These are phyloP conservation scores for Phallus indusiatus DNA, from an alignment of 768 basidiomycete species.

Conservation along the genomic window DNA sequence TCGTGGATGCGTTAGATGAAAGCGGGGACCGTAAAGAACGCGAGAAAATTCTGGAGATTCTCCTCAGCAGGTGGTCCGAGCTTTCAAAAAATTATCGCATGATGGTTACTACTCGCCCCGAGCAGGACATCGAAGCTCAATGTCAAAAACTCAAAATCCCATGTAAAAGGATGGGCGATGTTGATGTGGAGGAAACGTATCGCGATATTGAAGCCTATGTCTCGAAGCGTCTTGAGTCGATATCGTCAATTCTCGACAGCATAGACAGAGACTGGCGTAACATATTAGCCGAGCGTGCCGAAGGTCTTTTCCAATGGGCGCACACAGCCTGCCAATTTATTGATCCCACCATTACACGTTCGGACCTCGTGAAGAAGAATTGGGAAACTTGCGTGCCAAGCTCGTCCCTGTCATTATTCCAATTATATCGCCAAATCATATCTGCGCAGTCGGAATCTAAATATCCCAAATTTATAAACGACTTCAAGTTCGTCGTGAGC, in stretches of 20 bases:
- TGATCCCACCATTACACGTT: slow-evolving; percentile 5
- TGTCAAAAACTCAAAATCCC: not conserved
- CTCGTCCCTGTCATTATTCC: slow-evolving; percentile 10
- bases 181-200: not conserved
- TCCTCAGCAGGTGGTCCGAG: no score
- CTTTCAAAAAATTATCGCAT: slow-evolving; percentile 20
- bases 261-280: no score
- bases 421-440: slow-evolving; percentile 15
- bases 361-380: not conserved
- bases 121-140: slow-evolving; percentile 12
- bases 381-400: slow-evolving; percentile 13
- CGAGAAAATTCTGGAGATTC: no score
- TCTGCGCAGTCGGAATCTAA: no score
- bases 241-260: not conserved
- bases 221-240: not conserved
- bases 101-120: slow-evolving; percentile 20
- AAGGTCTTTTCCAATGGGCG: no score
- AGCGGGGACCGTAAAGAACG: no score
- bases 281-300: no score
- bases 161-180: not conserved
- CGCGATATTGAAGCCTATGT: not conserved
- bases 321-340: slow-evolving; percentile 21
- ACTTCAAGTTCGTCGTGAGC: slow-evolving; percentile 15
- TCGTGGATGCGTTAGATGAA: no score
- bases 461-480: slow-evolving; percentile 5